Conservation (phyloP, 2,329 filamentous ascomycete genomes). For the Amylocarpus encephaloides region DNA sequence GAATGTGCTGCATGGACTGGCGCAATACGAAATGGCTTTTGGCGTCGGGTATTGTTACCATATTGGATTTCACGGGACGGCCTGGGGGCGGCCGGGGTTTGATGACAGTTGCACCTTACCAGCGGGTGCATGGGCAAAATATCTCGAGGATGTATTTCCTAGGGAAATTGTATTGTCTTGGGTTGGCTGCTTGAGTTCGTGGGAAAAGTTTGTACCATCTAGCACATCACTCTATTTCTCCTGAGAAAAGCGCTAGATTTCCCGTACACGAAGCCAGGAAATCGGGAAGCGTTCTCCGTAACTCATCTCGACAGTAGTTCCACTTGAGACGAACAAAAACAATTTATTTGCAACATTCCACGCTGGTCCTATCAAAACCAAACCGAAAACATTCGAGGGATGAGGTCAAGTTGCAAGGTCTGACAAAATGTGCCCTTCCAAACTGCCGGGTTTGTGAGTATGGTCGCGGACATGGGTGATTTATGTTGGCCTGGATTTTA, state of each 20-base stretch:
- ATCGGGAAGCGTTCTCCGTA: too few species aligned
- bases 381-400: background rate
- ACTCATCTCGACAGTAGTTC: too few species aligned
- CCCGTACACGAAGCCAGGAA: background rate
- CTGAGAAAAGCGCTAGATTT: background rate
- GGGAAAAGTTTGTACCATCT: background rate
- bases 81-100: slow-evolving; percentile 25
- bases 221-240: background rate
- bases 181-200: background rate
- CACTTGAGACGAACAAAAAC: background rate
- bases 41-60: slow-evolving; percentile 27
- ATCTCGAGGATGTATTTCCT: background rate
- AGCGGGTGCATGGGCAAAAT: background rate
- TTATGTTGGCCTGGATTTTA: background rate
- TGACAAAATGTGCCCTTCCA: slow-evolving; percentile 4
- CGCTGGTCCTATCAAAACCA: background rate
- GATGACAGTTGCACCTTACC: slow-evolving; percentile 9
- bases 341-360: background rate
- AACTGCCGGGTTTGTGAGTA: slow-evolving; percentile 4
- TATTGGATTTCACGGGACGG: slow-evolving; percentile 23
- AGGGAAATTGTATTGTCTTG: background rate
- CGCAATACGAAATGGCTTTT: slow-evolving; percentile 24
- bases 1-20: slow-evolving; percentile 28
- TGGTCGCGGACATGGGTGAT: too few species aligned
- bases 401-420: slow-evolving; percentile 1